These are phyloP conservation scores for Pulveroboletus frians DNA, from an alignment of 768 basidiomycete genomes.

Conservation along the genomic window DNA sequence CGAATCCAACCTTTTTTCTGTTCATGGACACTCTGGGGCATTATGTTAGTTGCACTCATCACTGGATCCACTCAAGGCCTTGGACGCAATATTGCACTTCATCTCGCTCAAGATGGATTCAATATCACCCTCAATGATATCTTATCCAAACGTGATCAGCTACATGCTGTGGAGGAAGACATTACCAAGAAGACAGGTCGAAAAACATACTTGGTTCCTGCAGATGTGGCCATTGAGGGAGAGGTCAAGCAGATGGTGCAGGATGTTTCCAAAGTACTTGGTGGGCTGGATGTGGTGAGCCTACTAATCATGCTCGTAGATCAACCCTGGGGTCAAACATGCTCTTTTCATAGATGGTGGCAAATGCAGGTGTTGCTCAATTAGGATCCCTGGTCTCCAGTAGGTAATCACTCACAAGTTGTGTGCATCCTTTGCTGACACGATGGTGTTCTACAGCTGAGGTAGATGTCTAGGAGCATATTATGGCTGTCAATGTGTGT, in stretches of 20 bases:
- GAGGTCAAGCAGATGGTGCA: conserved; percentile 9
- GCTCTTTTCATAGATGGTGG: conserved; percentile 11
- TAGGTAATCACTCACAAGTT: not conserved
- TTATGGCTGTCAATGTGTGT: conserved; percentile 40
- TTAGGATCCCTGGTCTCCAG: not conserved
- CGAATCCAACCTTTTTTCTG: too few species aligned
- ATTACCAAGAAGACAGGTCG: conserved; percentile 9
- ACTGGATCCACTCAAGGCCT: conserved; percentile 30
- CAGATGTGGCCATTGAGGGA: conserved; percentile 6
- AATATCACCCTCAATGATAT: conserved; percentile 30
- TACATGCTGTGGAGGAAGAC: conserved; percentile 9
- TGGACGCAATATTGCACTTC: conserved; percentile 20
- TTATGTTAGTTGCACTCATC: conserved; percentile 19
- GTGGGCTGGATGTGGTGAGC: conserved; percentile 7
- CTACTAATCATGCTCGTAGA: not conserved
- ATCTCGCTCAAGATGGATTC: conserved; percentile 20
- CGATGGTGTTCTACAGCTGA: not conserved
- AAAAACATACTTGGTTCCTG: conserved; percentile 12
- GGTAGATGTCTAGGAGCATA: not conserved
- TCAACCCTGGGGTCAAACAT: too few species aligned
- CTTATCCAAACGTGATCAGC: conserved; percentile 8
- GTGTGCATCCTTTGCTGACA: not conserved
- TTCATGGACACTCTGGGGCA: too few species aligned
- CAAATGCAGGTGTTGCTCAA: conserved; percentile 8
- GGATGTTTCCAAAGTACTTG: not conserved